These are phyloP conservation scores for Rosa multiflora DNA, from an alignment of 306 rosid species.

Conservation along the genomic window DNA sequence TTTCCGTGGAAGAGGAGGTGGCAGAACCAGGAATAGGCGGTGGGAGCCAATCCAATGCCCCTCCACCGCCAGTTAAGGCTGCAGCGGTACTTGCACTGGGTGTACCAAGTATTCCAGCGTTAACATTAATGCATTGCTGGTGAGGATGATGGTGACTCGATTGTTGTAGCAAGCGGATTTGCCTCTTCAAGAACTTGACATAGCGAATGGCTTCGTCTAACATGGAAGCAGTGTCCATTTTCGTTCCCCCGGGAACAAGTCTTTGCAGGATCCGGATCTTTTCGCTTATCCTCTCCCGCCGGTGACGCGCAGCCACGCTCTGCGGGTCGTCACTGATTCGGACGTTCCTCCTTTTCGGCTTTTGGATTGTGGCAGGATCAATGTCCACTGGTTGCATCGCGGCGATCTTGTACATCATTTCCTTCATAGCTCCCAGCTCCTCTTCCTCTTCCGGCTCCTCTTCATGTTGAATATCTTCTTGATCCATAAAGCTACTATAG, in stretches of 20 bases:
- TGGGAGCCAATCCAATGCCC: constrained; percentile 7
- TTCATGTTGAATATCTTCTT: constrained; percentile 27
- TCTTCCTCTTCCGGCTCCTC: constrained; percentile 27
- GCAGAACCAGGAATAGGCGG: not conserved
- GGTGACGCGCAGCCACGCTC: constrained; percentile 86
- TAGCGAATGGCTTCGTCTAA: constrained; percentile 89
- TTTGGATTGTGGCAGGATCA: constrained; percentile 72
- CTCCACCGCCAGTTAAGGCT: not conserved
- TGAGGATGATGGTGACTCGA: constrained; percentile 31
- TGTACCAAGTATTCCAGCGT: not conserved
- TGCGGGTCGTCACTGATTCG: constrained; percentile 95
- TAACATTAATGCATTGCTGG: not conserved
- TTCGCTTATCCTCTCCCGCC: constrained; percentile 91
- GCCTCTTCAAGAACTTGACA: constrained; percentile 86
- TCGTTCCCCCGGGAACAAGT: constrained; percentile 94
- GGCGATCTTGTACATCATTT: constrained; percentile 94
- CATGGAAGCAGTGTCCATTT: constrained; percentile 97
- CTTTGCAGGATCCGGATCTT: constrained; percentile 81
- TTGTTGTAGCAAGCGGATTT: constrained; percentile 70
- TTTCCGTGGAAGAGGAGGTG: not conserved
- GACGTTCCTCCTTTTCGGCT: constrained; percentile 76
- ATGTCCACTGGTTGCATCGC: constrained; percentile 97
- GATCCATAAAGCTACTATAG: not conserved
- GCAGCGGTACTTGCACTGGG: not conserved
- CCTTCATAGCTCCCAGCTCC: constrained; percentile 89